A percentile compares a stretch with the other conserved stretches of the same genome.
Conservation (phyloP, 495 filamentous ascomycete genomes). For the Rostrohypoxylon terebratum region DNA sequence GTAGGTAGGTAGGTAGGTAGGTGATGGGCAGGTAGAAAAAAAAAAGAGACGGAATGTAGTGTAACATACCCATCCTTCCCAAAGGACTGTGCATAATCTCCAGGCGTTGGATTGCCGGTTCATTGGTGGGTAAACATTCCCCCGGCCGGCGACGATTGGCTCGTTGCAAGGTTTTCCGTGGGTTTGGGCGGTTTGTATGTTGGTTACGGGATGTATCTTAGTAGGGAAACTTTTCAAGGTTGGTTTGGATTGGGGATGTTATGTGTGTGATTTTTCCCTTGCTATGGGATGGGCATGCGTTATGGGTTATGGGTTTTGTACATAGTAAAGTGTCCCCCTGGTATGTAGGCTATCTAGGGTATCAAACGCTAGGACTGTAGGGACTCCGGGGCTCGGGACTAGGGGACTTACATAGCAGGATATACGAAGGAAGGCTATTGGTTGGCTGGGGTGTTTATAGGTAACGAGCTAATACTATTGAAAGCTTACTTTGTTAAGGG, state of each 20-base stretch:
- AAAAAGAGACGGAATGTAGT: no score
- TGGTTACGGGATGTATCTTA: conserved; percentile 30
- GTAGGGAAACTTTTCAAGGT: no score
- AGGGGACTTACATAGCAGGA: background rate
- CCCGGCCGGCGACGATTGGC: background rate
- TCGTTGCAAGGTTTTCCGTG: background rate
- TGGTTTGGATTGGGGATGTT: background rate
- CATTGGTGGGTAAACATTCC: conserved; percentile 7
- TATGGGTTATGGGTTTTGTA: background rate
- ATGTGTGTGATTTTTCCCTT: background rate
- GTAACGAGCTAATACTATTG: background rate
- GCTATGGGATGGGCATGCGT: background rate
- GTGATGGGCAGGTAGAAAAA: no score
- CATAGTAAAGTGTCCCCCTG: background rate
- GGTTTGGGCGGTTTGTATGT: background rate
- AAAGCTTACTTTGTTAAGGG: background rate
- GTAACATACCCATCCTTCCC: background rate
- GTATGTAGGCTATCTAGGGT: conserved; percentile 5
- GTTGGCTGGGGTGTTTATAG: conserved; percentile 1
- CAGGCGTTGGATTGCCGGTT: background rate
- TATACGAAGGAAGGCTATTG: conserved; percentile 8
- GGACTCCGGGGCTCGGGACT: background rate
- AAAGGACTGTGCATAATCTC: conserved; percentile 38
- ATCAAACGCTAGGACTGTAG: background rate
- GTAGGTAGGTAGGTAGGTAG: background rate